Evolutionary conservation across 2,329 filamentous ascomycete species (phyloP), one percentile per base, ranked within the genome.

Genomic region (Ophiostoma quercus): DNA sequence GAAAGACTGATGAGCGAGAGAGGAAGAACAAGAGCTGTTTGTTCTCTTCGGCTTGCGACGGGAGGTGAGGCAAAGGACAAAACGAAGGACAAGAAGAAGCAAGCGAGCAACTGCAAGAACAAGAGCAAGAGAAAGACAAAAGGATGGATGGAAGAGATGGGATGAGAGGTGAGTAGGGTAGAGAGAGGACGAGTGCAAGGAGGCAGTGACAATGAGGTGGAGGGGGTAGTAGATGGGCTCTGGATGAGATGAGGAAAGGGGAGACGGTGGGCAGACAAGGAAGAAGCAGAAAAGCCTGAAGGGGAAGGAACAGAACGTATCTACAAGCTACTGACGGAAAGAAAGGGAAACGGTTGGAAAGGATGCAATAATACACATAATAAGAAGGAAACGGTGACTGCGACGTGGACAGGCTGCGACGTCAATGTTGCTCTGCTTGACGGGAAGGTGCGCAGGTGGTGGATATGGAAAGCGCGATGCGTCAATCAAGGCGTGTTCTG

Each of bases 211-310:
- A 14, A 41, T 32, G 32, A 67, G 4, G 54, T 29, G 39, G 41
- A 32, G 6, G 29, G n/a, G 19, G 11, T 7, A n/a, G 51, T 22
- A 12, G 54, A 22, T 25, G 43, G 6, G 34, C 63, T 34, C 34
- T 34, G 41, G 51, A 63, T 66, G 51, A 43, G 68, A 51, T 65
- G 66, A 57, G 63, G 66, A 66, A 65, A 57, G 29, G 60, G 66
- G 65, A 67, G 41, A 32, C 29, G 41, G 29, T 57, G 69, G 65
- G 51, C 37, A 67, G 65, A 41, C 39, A 11, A 41, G 39, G 39
- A 11, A 41, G 12, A 65, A 29, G 65, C 29, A n/a, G 12, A 32
- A n/a, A n/a, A 25, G 51, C 25, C 25, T 29, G 25, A 29, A 60
- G 6, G 32, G 9, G 54, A 25, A 60, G 22, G 54, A 19, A 29